Evolutionary conservation across 2,329 filamentous ascomycete genomes (phyloP).

Genomic region (Penicillium aurantiogriseum): DNA sequence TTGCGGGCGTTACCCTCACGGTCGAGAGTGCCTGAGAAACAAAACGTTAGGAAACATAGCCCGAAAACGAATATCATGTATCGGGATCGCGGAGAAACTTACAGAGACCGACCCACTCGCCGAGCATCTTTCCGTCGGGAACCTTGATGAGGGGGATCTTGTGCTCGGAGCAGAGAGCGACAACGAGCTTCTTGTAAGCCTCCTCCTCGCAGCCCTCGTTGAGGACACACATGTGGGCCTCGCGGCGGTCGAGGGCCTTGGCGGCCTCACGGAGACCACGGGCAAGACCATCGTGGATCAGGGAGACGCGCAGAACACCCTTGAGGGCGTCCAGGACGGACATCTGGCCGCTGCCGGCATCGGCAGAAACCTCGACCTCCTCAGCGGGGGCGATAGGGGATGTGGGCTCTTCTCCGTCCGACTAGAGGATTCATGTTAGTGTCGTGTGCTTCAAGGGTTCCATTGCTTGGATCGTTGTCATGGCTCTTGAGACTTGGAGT

Average conservation of each 20-base stretch:
- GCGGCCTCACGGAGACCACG: constrained; percentile 96
- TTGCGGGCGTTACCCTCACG: constrained; percentile 99
- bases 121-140: constrained; percentile 98
- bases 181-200: constrained; percentile 99
- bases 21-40: constrained; percentile 82
- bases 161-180: constrained; percentile 98
- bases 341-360: constrained; percentile 78
- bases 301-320: constrained; percentile 95
- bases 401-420: constrained; percentile 99
- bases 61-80: not conserved
- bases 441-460: not conserved
- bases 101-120: constrained; percentile 99
- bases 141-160: constrained; percentile 99
- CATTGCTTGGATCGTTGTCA: not conserved
- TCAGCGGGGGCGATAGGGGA: constrained; percentile 68
- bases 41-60: constrained; percentile 11
- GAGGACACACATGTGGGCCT: constrained; percentile 99
- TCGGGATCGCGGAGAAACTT: constrained; percentile 51
- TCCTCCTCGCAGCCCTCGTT: constrained; percentile 99
- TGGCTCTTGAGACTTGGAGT: not conserved
- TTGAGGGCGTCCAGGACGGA: constrained; percentile 97
- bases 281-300: constrained; percentile 99
- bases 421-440: constrained; percentile 53
- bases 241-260: constrained; percentile 97
- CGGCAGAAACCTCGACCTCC: constrained; percentile 95